Evolutionary conservation across 2,329 filamentous ascomycete genomes (phyloP), one percentile per base, ranked within the genome.

Genomic region (Aureobasidium pullulans): DNA sequence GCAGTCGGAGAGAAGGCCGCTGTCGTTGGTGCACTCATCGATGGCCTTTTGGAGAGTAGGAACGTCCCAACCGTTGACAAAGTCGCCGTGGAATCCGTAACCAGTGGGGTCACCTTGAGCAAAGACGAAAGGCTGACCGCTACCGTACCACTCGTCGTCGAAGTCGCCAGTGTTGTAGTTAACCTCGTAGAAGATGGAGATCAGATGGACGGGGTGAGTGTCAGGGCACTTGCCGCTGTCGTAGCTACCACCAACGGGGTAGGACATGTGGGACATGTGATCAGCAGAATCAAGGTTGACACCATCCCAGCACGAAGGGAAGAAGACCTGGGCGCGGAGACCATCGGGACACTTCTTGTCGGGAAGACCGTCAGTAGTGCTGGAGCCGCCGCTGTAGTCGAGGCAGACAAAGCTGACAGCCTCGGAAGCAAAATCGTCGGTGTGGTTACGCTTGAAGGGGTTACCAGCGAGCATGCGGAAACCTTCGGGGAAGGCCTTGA

Each of bases 281-380:
- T 85, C 78, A 39, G 77, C 74, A 37, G 85, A 76, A 58, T 81
- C 84, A 54, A 80, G 77, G 40, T 79, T 71, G 46, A 75, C 72
- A 34, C 85, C 86, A 71, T 89, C 81, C 79, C 87, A 89, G 77
- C 86, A 89, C 6, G 84, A 85, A 6, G 86, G 86, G 74, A 89
- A 87, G 76, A 87, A 85, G 44, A 88, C 74, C 64, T 89, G 85
- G 59, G 81, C 79, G 44, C 86, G 83, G 46, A 84, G 73, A 43
- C 81, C 76, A 54, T 82, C 80, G 67, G 87, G 83, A 69, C 89
- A 91, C 67, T 86, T 81, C 69, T 81, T 79, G 68, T 85, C 79
- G 31, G 89, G 89, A 69, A 94, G 87, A 15, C 83, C 71, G 19
- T 75, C 72, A 2, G 75, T 79, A 49, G 84, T 78, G 6, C 72